A percentile compares a stretch with the other conserved stretches of the same genome.
Evolutionary conservation across 352 stramenopile genomes (phyloP).

Genomic region (Pythium pectinolyticum): DNA sequence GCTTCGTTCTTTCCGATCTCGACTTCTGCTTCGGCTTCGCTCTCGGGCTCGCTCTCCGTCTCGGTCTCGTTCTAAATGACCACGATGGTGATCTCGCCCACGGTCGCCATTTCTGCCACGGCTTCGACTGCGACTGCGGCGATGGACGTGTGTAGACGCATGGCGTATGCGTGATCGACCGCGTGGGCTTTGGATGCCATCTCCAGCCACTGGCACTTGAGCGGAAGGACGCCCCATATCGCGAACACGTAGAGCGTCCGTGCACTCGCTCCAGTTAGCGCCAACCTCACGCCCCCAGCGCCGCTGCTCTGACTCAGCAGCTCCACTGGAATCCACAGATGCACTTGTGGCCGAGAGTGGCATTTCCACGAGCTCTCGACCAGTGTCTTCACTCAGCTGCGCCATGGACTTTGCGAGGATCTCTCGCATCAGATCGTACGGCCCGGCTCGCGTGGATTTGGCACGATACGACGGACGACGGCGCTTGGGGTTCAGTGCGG

Average conservation of each 20-base stretch:
- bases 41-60: not conserved
- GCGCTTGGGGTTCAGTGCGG: constrained; percentile 39
- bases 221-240: constrained; percentile 40
- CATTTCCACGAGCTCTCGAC: constrained; percentile 31
- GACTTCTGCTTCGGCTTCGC: not conserved
- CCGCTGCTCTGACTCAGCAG: not conserved
- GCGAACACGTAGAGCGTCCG: constrained; percentile 41
- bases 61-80: not conserved
- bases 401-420: constrained; percentile 70
- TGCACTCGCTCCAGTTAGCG: constrained; percentile 17
- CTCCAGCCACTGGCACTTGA: no score
- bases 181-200: no score
- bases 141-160: not conserved
- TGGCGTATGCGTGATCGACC: not conserved
- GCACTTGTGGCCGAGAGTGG: not conserved
- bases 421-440: constrained; percentile 47
- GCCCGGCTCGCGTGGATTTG: constrained; percentile 42
- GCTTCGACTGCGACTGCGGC: constrained; percentile 10
- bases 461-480: constrained; percentile 54
- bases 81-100: not conserved
- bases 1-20: constrained; percentile 1
- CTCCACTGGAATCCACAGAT: not conserved
- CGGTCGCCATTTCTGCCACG: constrained; percentile 8
- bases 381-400: constrained; percentile 42
- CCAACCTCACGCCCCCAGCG: not conserved